Evolutionary conservation across 345 rosid genomes (phyloP).

Genomic region (Murraya koenigii): DNA sequence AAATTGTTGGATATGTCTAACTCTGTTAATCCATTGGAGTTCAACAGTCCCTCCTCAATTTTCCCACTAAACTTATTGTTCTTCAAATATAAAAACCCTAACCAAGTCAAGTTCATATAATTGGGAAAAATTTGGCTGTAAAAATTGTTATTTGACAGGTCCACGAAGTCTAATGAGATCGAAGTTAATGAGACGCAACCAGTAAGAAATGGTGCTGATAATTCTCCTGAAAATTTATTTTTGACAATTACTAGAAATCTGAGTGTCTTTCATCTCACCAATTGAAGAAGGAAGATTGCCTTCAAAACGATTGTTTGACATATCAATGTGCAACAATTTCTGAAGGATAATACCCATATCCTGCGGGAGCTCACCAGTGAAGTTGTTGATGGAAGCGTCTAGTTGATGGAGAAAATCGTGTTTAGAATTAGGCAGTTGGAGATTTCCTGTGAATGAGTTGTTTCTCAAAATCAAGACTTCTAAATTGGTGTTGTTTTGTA

Average conservation of each 20-base stretch:
- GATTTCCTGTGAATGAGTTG: background rate
- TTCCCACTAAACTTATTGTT: background rate
- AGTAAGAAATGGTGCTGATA: background rate
- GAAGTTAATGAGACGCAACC: background rate
- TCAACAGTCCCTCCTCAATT: background rate
- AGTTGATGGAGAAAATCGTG: background rate
- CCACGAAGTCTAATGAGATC: too few species aligned
- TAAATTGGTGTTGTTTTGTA: background rate
- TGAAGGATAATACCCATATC: too few species aligned
- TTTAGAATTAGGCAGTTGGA: background rate
- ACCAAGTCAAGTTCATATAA: background rate
- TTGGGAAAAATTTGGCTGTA: background rate
- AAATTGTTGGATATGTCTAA: background rate
- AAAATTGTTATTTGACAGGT: background rate
- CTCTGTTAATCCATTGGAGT: accelerated
- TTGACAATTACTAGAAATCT: background rate
- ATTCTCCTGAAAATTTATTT: background rate
- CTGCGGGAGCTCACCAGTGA: too few species aligned
- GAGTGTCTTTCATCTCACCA: background rate
- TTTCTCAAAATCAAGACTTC: background rate
- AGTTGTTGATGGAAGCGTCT: too few species aligned
- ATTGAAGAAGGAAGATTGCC: background rate
- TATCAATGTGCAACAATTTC: too few species aligned
- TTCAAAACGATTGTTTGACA: background rate
- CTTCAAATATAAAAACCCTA: background rate